Evolutionary conservation across 768 basidiomycete genomes (phyloP), one percentile per base, ranked within the genome.

Genomic region (Gloeophyllum trabeum): DNA sequence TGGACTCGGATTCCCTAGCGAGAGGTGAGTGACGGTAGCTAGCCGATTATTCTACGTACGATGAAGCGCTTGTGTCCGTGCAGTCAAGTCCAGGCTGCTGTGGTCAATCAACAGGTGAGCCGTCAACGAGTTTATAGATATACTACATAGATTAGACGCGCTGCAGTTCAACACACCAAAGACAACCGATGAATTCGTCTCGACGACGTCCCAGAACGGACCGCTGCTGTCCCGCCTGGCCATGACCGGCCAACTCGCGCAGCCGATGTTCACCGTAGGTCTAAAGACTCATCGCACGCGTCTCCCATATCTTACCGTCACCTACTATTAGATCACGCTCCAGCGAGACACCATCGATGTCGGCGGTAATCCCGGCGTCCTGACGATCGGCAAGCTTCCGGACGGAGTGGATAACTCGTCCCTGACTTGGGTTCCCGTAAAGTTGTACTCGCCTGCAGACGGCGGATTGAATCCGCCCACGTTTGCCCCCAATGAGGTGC

Each of bases 1-100:
- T 43, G 85, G 85, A 0, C 63, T 86, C 6, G 84, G 86, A 0
- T 87, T 87, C 48, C 81, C 84, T 3, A 54, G 73, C 12, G 80
- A 79, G 47, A 85, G 82, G 82, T 81, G 20, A 12, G 62, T 32
- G 14, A 14, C 20, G 3, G 13, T 23, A 39, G 14, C 37, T 4
- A 20, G 52, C 42, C 12, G 14, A 24, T 35, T 26, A 14, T 23
- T 6, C 18, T n/a, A 34, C 13, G 4, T 19, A 25, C n/a, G 5
- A n/a, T 25, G 42, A 24, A 35, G 6, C 7, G 7, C 7, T 39
- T 39, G 6, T 40, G 6, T 16, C 32, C n/a, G 25, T 22, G 16
- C 6, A n/a, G 39, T 13, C 23, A 16, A 24, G 16, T 36, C 6
- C 25, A 35, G 12, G 36, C 10, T 21, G 36, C 30, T 35, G 22